Percentiles rank a stretch among this genome's conserved stretches.
Evolutionary conservation across 805 yeast genomes (phyloP).

Genomic region (Ogataea neopini): DNA sequence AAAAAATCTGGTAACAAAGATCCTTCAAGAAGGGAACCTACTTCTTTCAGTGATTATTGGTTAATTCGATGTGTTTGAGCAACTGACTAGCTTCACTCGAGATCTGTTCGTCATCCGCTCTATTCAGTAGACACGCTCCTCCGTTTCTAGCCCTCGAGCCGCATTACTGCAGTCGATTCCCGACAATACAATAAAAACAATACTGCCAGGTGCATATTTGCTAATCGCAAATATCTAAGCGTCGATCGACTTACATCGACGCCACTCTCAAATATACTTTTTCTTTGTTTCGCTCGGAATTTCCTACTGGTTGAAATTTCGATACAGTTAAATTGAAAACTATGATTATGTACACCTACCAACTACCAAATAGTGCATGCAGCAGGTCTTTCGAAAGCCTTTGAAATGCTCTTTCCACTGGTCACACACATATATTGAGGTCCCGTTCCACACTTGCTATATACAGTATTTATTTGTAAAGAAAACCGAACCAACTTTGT

Average conservation of each 20-base stretch:
- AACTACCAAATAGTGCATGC: not conserved
- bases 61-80: no score
- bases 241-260: conserved; percentile 8
- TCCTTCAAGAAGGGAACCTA: no score
- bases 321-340: not conserved
- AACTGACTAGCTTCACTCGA: no score
- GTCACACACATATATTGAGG: no score
- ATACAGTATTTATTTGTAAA: conserved; percentile 42
- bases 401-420: not conserved
- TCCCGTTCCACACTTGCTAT: not conserved
- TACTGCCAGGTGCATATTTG: not conserved
- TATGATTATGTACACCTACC: not conserved
- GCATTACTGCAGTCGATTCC: not conserved
- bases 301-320: conserved; percentile 3
- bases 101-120: no score
- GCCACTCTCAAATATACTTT: conserved; percentile 3
- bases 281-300: not conserved
- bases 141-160: not conserved
- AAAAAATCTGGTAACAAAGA: not conserved
- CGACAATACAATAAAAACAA: not conserved
- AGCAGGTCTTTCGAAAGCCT: conserved; percentile 2
- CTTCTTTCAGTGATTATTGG: no score
- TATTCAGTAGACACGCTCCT: not conserved
- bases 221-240: not conserved
- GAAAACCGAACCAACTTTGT: conserved; percentile 58